A percentile compares a stretch with the other conserved stretches of the same genome.
These are phyloP conservation scores for Lodderomyces beijingensis DNA, from an alignment of 1,139 yeast species.

Conservation along the genomic window DNA sequence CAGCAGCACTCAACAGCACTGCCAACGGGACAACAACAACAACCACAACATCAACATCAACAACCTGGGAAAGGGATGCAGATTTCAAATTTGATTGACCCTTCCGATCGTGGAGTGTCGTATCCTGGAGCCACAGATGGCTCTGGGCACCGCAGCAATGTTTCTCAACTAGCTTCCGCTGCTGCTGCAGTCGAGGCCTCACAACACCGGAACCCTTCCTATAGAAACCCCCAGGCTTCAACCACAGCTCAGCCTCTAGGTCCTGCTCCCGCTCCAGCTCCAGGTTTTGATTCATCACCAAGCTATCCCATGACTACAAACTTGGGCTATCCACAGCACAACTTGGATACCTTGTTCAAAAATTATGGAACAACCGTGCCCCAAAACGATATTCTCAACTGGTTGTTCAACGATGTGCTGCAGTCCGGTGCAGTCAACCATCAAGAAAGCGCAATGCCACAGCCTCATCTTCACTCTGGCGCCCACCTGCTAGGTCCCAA, in stretches of 20 bases:
- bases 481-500: neutral
- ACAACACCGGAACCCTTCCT: neutral
- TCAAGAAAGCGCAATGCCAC: constrained; percentile 3
- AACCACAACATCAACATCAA: constrained; percentile 2
- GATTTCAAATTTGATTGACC: constrained; percentile 1
- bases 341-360: constrained; percentile 8
- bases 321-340: constrained; percentile 1
- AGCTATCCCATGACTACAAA: constrained; percentile 7
- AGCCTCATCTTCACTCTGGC: constrained; percentile 2
- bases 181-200: neutral
- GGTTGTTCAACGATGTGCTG: constrained; percentile 22
- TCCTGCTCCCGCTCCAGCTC: neutral
- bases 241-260: neutral
- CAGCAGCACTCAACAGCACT: too few species aligned
- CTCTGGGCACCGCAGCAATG: too few species aligned
- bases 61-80: neutral
- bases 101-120: neutral
- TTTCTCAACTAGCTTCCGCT: neutral
- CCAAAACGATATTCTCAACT: constrained; percentile 37
- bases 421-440: neutral
- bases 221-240: neutral
- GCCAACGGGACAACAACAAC: neutral
- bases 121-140: too few species aligned
- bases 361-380: constrained; percentile 10
- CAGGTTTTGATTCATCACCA: constrained; percentile 3